Percentiles rank a stretch among this genome's conserved stretches.
These are phyloP conservation scores for Westerdykella ornata DNA, from an alignment of 2,329 filamentous ascomycete species.

Conservation along the genomic window DNA sequence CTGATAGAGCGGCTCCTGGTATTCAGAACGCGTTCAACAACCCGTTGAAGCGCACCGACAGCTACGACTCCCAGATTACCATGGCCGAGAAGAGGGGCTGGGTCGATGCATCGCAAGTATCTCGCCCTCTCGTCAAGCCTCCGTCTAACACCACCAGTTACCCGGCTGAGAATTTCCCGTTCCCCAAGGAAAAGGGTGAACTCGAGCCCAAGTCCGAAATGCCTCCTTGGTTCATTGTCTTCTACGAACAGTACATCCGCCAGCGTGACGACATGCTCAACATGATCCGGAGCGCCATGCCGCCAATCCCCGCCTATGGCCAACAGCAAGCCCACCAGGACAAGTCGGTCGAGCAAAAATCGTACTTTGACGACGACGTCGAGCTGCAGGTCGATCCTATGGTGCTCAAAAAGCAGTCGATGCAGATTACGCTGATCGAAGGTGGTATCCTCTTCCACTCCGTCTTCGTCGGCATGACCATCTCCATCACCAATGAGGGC, in stretches of 20 bases:
- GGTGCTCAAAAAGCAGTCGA: slow-evolving; percentile 34
- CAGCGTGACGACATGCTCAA: slow-evolving; percentile 54
- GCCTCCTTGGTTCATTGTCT: slow-evolving; percentile 58
- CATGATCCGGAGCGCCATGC: slow-evolving; percentile 43
- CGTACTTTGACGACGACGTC: slow-evolving; percentile 35
- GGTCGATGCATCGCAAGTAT: slow-evolving; percentile 23
- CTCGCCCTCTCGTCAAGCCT: not conserved
- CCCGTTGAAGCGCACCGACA: slow-evolving; percentile 23
- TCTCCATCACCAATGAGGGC: slow-evolving; percentile 53
- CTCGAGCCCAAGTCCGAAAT: slow-evolving; percentile 41
- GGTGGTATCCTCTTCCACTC: slow-evolving; percentile 59
- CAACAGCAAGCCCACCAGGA: slow-evolving; percentile 16
- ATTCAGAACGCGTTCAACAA: slow-evolving; percentile 29
- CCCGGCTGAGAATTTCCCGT: slow-evolving; percentile 23
- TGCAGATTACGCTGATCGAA: slow-evolving; percentile 45
- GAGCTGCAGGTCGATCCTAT: slow-evolving; percentile 35
- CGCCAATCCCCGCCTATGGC: slow-evolving; percentile 26
- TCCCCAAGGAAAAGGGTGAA: slow-evolving; percentile 21
- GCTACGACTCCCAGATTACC: slow-evolving; percentile 33
- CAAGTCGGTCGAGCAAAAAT: slow-evolving; percentile 19
- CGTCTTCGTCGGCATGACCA: slow-evolving; percentile 57
- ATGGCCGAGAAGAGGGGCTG: slow-evolving; percentile 34
- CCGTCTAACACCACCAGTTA: slow-evolving; percentile 5
- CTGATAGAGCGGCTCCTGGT: slow-evolving; percentile 10
- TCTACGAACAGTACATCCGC: slow-evolving; percentile 57